A percentile compares a stretch with the other conserved stretches of the same genome.
Conservation (phyloP, 1,284 basidiomycete species). For the Sanghuangporus weigelae region DNA sequence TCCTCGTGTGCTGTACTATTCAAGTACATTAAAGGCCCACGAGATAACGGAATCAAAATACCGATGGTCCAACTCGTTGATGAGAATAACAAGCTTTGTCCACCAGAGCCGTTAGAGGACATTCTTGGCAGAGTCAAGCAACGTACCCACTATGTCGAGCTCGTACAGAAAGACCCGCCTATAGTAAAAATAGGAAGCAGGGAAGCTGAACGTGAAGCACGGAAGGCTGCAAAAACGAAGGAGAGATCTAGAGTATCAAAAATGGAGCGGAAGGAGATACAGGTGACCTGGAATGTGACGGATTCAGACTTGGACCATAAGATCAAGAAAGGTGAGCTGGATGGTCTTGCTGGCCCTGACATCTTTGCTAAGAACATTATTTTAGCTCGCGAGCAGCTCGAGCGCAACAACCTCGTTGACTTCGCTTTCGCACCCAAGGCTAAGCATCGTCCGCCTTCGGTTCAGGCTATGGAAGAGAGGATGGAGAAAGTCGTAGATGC, state of each 20-base stretch:
- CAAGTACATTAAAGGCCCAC: background rate
- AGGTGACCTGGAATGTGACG: conserved; percentile 65
- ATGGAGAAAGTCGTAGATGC: conserved; percentile 35
- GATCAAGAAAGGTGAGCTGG: conserved; percentile 38
- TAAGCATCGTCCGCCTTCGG: conserved; percentile 27
- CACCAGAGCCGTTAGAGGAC: conserved; percentile 30
- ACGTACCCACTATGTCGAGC: conserved; percentile 42
- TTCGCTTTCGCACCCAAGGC: conserved; percentile 52
- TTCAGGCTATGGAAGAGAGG: conserved; percentile 35
- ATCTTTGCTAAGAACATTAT: background rate
- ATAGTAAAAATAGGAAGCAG: conserved; percentile 48
- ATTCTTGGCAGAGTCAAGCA: conserved; percentile 38
- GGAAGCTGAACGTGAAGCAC: conserved; percentile 30
- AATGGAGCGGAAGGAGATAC: conserved; percentile 60
- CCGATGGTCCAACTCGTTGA: conserved; percentile 45
- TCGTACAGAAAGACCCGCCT: conserved; percentile 42
- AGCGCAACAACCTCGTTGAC: conserved; percentile 53
- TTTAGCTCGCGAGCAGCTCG: conserved; percentile 46
- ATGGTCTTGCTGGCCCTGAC: background rate
- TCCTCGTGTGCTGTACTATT: background rate
- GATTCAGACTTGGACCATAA: conserved; percentile 63
- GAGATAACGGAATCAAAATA: conserved; percentile 32
- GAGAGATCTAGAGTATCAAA: conserved; percentile 26
- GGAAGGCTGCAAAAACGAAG: conserved; percentile 32
- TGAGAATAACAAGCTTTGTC: conserved; percentile 35